Percentiles rank a stretch among this genome's conserved stretches.
Conservation (phyloP, 2,329 filamentous ascomycete species). For the Alternaria dauci region DNA sequence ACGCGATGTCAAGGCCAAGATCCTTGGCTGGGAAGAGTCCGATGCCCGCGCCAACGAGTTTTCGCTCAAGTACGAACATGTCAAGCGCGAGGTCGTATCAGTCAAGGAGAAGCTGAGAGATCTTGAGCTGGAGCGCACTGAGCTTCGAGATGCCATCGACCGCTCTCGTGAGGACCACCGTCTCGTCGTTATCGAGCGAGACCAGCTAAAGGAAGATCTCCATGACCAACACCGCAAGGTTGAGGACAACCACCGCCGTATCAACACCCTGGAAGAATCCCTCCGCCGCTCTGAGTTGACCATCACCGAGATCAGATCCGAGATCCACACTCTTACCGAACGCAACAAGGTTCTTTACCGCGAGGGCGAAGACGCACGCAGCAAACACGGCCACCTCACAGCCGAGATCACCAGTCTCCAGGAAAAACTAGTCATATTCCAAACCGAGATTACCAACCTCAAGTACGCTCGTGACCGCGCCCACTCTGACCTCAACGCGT, state of each 20-base stretch:
- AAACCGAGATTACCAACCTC: conserved; percentile 32
- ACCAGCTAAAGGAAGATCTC: conserved; percentile 34
- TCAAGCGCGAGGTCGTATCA: conserved; percentile 34
- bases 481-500: conserved; percentile 28
- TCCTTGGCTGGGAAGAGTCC: conserved; percentile 29
- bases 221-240: conserved; percentile 30
- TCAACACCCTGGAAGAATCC: conserved; percentile 30
- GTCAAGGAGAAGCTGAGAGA: conserved; percentile 35
- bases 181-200: conserved; percentile 32
- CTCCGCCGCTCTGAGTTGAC: conserved; percentile 29
- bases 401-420: conserved; percentile 23
- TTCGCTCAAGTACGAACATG: conserved; percentile 35
- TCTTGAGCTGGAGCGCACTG: conserved; percentile 27
- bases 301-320: conserved; percentile 21
- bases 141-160: conserved; percentile 28
- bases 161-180: conserved; percentile 31
- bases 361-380: conserved; percentile 29
- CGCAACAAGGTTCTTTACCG: conserved; percentile 27
- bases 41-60: conserved; percentile 31
- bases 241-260: conserved; percentile 27
- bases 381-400: conserved; percentile 26
- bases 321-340: conserved; percentile 29
- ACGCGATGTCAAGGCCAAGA: conserved; percentile 33
- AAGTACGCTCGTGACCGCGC: conserved; percentile 30
- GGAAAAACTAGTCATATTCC: conserved; percentile 27